Percentiles rank a stretch among this genome's conserved stretches.
Conservation (phyloP, 1,284 basidiomycete species). For the Puccinia polysora region DNA sequence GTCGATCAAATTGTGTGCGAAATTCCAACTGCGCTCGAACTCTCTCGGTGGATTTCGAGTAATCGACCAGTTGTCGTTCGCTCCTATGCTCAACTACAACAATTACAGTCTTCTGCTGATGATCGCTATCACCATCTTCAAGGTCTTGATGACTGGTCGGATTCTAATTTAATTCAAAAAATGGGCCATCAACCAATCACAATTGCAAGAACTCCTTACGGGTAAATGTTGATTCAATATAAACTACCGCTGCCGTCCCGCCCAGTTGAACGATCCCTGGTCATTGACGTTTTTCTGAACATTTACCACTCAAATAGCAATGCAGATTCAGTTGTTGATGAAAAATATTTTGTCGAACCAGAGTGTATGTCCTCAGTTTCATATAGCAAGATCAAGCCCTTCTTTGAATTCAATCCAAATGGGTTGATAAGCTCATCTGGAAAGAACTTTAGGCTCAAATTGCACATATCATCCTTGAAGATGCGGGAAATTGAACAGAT, state of each 20-base stretch:
- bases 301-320: conserved; percentile 52
- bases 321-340: conserved; percentile 51
- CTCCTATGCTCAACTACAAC: conserved; percentile 16
- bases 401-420: not conserved
- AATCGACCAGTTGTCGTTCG: conserved; percentile 68
- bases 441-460: not conserved
- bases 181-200: conserved; percentile 61
- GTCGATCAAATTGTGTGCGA: conserved; percentile 58
- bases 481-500: too few relatives aligned
- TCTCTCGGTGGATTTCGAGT: conserved; percentile 66
- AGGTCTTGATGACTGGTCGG: conserved; percentile 14
- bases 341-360: conserved; percentile 75
- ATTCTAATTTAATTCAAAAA: conserved; percentile 57
- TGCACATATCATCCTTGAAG: too few relatives aligned
- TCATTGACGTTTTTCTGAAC: not conserved
- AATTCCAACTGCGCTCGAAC: conserved; percentile 68
- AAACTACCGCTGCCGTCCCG: conserved; percentile 12
- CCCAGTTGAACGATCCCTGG: conserved; percentile 7
- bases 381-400: not conserved
- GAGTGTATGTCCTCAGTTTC: conserved; percentile 40
- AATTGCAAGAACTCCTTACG: conserved; percentile 76
- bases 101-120: conserved; percentile 54
- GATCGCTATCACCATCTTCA: conserved; percentile 52
- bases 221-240: conserved; percentile 57
- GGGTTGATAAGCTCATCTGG: not conserved